Base-by-base conservation (phyloP, 169 alveolate genomes). In the Amoebophrya sp. region DNA sequence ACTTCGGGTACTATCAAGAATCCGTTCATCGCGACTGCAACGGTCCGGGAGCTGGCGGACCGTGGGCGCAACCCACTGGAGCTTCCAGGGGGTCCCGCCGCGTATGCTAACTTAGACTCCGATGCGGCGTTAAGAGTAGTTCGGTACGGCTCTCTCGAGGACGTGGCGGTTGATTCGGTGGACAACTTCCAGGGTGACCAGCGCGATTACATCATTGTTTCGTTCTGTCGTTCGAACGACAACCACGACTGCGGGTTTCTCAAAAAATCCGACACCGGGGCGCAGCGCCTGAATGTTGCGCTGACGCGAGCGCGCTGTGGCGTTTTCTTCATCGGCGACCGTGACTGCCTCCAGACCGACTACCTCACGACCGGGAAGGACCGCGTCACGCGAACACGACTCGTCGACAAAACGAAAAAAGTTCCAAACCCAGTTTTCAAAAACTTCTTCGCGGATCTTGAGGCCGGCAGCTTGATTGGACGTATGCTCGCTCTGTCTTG, bases 101-200 rank as follows among this genome's bases (percentile, higher is more conserved):
- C 83, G 10, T 65, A 65, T 65, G 26, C 83, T 29, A 65, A 65
- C 38, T 53, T 53, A 23, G 76, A 53, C 23, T 53, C 23, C 23
- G 83, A 65, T 36, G 33, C 18, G 26, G n/a, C 18, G n/a, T 1
- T 1, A 6, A 29, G 33, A 26, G 26, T 18, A 10, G 36, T 12
- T 1, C 18, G 33, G 33, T 65, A 65, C 33, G 26, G 83, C 36
- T 6, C 2, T 6, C 12, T 65, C 33, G 83, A 65, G 83, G 83
- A 65, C 26, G 83, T 65, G 33, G 33, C 83, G 83, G 83, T 65
- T 6, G 83, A 65, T 26, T 65, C 83, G 26, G 83, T 65, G 33
- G 83, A 65, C 83, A 65, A 65, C 26, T 65, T 65, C n/a, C 83
- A 65, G 83, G 83, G 83, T 36, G 83, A 65, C 83, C 83, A 65